A percentile compares a stretch with the other conserved stretches of the same genome.
Evolutionary conservation across 179 eudicot species (phyloP).

Genomic region (Spinacia oleracea): DNA sequence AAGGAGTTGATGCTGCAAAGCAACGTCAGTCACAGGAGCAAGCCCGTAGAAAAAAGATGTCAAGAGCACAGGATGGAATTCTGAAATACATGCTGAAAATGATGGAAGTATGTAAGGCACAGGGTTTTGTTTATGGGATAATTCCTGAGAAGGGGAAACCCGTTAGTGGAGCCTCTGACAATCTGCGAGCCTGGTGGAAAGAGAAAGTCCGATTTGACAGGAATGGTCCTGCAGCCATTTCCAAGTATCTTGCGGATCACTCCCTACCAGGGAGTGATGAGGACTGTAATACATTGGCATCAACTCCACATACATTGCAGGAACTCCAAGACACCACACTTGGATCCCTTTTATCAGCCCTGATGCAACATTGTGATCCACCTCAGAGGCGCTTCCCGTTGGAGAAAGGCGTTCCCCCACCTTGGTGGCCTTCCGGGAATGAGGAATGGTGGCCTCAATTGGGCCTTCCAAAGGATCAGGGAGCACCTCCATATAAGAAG

Average conservation of each 20-base stretch:
- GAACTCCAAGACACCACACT: conserved; percentile 50
- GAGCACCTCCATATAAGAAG: conserved; percentile 43
- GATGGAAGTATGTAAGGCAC: conserved; percentile 52
- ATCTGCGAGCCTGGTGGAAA: conserved; percentile 53
- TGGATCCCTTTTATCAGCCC: conserved; percentile 41
- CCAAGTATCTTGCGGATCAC: conserved; percentile 37
- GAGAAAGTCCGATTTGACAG: conserved; percentile 47
- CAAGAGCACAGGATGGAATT: conserved; percentile 42
- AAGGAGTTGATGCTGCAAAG: conserved; percentile 28
- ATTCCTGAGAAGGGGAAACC: conserved; percentile 48
- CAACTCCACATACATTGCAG: conserved; percentile 29
- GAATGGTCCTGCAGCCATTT: conserved; percentile 46
- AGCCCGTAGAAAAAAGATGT: conserved; percentile 47
- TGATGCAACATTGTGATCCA: conserved; percentile 47
- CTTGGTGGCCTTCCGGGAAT: conserved; percentile 43
- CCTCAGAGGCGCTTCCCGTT: conserved; percentile 44
- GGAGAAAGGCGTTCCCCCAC: conserved; percentile 43
- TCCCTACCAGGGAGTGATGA: conserved; percentile 21
- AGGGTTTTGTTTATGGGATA: conserved; percentile 53
- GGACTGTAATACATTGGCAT: conserved; percentile 13
- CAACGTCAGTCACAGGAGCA: conserved; percentile 40
- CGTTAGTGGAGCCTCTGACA: conserved; percentile 44
- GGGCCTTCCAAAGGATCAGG: conserved; percentile 33
- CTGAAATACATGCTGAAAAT: conserved; percentile 45
- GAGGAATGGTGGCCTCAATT: conserved; percentile 49